Base-by-base conservation (phyloP, 305 asterid species). In the Lippia alba region DNA sequence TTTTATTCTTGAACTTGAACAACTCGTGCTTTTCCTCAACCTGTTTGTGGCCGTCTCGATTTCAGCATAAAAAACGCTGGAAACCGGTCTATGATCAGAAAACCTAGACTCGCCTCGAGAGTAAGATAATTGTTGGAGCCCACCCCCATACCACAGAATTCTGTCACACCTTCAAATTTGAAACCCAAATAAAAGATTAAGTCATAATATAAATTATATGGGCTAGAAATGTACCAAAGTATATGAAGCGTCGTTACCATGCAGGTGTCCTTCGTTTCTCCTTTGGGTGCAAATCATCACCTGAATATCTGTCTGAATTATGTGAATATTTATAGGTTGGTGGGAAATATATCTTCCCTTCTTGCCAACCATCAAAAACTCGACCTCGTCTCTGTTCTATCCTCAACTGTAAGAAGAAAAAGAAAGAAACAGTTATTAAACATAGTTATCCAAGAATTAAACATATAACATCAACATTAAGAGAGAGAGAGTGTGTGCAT, bases 181-280 rank as follows among this genome's bases (percentile, higher is more conserved):
- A 24, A 24, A 24, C 1, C 1, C 30, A 3, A 24, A 67, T 39
- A 36, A 17, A 44, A 10, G n/a, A 16, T 55, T 19, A 8, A 39
- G 10, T 8, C 44, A 15, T 15, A 15, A 36, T 5, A 36, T 36
- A 36, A 4, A 36, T 36, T 36, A 4, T 36, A 36, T 36, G 41
- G 14, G 9, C 41, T 60, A 34, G 30, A 50, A 58, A 51, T 8
- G 68, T 19, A 14, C 39, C 4, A 44, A 12, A 36, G 12, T 36
- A 3, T 10, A 41, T 1, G 59, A 54, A 73, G 57, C 18, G 73
- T 63, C 24, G 59, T 77, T 89, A 91, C 98, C 98, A 93, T 72
- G 98, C 98, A 24, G 98, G 98, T 4, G 98, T 92, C 56, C 98
- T 66, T 16, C 95, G 83, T 81, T 92, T 92, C 82, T 92, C 98